Evolutionary conservation across 2,329 filamentous ascomycete genomes (phyloP).

Genomic region (Lachnellula suecica): DNA sequence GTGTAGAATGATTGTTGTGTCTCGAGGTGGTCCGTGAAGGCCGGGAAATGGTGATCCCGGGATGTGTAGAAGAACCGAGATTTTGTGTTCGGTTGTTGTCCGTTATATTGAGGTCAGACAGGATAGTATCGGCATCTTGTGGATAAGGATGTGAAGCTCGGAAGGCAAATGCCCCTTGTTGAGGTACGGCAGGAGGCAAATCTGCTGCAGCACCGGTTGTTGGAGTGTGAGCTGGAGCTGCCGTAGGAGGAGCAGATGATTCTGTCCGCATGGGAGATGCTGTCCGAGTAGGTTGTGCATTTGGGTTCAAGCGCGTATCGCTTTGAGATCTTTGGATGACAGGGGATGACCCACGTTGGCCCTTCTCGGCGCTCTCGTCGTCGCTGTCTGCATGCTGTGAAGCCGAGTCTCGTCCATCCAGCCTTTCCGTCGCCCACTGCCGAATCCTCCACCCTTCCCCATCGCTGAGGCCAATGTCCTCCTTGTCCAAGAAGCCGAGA

Average conservation of each 20-base stretch:
- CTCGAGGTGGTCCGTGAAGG: conserved; percentile 25
- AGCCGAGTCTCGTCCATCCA: conserved; percentile 60
- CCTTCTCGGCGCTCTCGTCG: conserved; percentile 62
- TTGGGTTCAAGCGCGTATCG: conserved; percentile 38
- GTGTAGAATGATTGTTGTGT: conserved; percentile 27
- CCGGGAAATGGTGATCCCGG: conserved; percentile 29
- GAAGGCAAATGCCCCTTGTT: conserved; percentile 67
- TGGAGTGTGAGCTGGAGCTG: conserved; percentile 8
- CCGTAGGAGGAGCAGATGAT: conserved; percentile 20
- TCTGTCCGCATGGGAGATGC: conserved; percentile 39
- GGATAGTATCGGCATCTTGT: conserved; percentile 54
- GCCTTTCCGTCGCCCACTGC: conserved; percentile 66
- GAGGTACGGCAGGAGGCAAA: conserved; percentile 44
- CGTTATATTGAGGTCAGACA: conserved; percentile 60
- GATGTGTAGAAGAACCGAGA: conserved; percentile 25
- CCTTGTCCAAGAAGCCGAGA: conserved; percentile 78
- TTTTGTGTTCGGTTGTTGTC: conserved; percentile 40
- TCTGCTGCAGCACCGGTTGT: conserved; percentile 11
- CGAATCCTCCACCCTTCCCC: conserved; percentile 70
- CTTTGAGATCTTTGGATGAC: conserved; percentile 50
- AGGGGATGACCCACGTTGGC: conserved; percentile 59
- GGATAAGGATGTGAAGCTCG: conserved; percentile 63
- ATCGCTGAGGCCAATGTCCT: conserved; percentile 74
- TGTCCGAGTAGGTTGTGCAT: conserved; percentile 27
- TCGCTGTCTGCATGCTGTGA: conserved; percentile 62